Evolutionary conservation across 2,329 filamentous ascomycete genomes (phyloP).

Genomic region (Venturia aucupariae): DNA sequence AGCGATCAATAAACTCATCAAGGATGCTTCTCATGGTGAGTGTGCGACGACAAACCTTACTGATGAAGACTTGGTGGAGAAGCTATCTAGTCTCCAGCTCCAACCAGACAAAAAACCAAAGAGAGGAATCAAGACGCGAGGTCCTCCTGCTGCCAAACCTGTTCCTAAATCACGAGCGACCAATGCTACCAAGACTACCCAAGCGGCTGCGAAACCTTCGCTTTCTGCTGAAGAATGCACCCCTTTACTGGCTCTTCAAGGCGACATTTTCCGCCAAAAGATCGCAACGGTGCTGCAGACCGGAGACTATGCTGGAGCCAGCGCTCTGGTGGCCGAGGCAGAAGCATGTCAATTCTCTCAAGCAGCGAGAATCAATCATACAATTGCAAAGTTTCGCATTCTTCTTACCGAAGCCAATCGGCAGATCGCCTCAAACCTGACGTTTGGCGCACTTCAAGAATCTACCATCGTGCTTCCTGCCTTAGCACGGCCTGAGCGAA

Average conservation of each 20-base stretch:
- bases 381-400: conserved; percentile 56
- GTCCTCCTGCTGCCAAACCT: neutral
- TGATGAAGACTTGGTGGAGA: conserved; percentile 7
- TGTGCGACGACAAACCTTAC: neutral
- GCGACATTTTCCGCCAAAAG: neutral
- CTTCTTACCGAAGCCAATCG: conserved; percentile 58
- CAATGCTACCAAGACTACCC: neutral
- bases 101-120: neutral
- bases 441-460: conserved; percentile 84
- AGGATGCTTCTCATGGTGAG: neutral
- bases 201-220: neutral
- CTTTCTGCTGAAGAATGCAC: neutral
- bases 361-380: neutral
- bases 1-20: neutral
- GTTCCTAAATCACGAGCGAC: neutral
- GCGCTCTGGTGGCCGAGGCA: neutral
- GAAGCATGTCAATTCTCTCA: neutral
- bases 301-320: neutral
- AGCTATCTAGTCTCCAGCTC: conserved; percentile 7
- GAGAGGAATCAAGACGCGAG: neutral
- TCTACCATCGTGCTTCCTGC: conserved; percentile 84
- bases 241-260: conserved; percentile 1
- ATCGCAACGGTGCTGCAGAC: neutral
- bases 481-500: neutral
- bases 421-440: conserved; percentile 68